Percentiles rank a stretch among this genome's conserved stretches.
These are phyloP conservation scores for Penicillium glabrum DNA, from an alignment of 2,329 filamentous ascomycete species.

Conservation along the genomic window DNA sequence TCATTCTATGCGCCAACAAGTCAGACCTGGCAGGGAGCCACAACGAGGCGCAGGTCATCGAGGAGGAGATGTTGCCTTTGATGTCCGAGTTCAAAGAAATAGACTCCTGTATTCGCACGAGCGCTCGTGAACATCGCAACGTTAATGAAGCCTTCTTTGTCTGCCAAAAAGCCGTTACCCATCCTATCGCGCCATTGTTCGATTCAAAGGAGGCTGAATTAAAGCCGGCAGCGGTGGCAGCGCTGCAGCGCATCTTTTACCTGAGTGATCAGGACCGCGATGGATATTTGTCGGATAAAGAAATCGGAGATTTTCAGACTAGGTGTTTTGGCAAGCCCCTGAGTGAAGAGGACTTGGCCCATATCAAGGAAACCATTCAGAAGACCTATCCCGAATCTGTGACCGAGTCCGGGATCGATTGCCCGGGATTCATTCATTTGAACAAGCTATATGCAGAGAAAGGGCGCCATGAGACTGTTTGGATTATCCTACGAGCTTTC, in stretches of 20 bases:
- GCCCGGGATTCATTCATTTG: constrained; percentile 79
- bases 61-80: constrained; percentile 96
- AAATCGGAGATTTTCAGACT: constrained; percentile 86
- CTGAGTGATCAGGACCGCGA: constrained; percentile 96
- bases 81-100: constrained; percentile 99
- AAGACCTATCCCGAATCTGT: constrained; percentile 65
- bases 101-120: constrained; percentile 94
- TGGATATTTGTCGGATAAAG: constrained; percentile 82
- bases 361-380: constrained; percentile 85
- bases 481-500: constrained; percentile 93
- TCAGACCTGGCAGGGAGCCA: constrained; percentile 78
- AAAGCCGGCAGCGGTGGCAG: constrained; percentile 85
- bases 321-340: constrained; percentile 91
- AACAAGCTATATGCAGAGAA: constrained; percentile 98
- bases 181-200: constrained; percentile 93
- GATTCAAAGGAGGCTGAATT: constrained; percentile 89
- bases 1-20: constrained; percentile 96
- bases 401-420: constrained; percentile 71
- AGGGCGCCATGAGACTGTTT: constrained; percentile 95
- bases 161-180: constrained; percentile 96
- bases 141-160: constrained; percentile 97
- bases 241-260: constrained; percentile 88
- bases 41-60: constrained; percentile 78
- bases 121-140: constrained; percentile 86
- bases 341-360: constrained; percentile 75